Evolutionary conservation across 2,329 filamentous ascomycete genomes (phyloP).

Genomic region (Bimuria novae-zelandiae): DNA sequence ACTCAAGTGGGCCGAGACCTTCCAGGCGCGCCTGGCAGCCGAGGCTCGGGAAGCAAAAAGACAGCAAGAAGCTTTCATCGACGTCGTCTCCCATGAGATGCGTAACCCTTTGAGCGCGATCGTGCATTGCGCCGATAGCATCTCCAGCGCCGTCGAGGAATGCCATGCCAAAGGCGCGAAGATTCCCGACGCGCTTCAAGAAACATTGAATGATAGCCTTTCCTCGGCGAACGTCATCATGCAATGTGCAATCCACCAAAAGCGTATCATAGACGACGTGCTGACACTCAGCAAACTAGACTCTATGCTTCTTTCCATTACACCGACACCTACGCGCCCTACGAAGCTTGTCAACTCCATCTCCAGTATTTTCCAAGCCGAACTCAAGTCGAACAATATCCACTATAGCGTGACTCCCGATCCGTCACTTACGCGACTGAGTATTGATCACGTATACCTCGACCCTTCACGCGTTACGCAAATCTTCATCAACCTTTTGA

Average conservation of each 20-base stretch:
- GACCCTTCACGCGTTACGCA: conserved; percentile 59
- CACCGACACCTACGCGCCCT: conserved; percentile 46
- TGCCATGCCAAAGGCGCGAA: conserved; percentile 24
- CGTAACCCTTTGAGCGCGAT: conserved; percentile 52
- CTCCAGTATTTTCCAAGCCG: conserved; percentile 45
- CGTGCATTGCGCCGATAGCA: conserved; percentile 51
- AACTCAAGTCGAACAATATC: conserved; percentile 42
- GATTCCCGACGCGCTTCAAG: conserved; percentile 30
- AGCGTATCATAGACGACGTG: conserved; percentile 55
- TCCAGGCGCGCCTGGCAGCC: conserved; percentile 43
- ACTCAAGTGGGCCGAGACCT: conserved; percentile 46
- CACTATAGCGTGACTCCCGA: conserved; percentile 40
- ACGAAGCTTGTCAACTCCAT: conserved; percentile 44
- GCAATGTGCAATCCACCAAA: conserved; percentile 53
- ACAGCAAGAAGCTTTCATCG: conserved; percentile 48
- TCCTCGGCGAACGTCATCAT: conserved; percentile 50
- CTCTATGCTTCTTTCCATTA: conserved; percentile 50
- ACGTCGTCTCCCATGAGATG: conserved; percentile 51
- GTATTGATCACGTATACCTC: conserved; percentile 46
- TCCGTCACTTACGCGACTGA: conserved; percentile 40
- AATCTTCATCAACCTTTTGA: conserved; percentile 79
- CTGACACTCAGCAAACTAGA: conserved; percentile 53
- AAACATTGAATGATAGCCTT: conserved; percentile 35
- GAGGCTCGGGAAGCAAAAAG: conserved; percentile 47
- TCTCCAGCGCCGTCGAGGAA: conserved; percentile 44